Percentiles rank a stretch among this genome's conserved stretches.
These are phyloP conservation scores for Vitis hybrid DNA, from an alignment of 177 flowering plant genomes.

Conservation along the genomic window DNA sequence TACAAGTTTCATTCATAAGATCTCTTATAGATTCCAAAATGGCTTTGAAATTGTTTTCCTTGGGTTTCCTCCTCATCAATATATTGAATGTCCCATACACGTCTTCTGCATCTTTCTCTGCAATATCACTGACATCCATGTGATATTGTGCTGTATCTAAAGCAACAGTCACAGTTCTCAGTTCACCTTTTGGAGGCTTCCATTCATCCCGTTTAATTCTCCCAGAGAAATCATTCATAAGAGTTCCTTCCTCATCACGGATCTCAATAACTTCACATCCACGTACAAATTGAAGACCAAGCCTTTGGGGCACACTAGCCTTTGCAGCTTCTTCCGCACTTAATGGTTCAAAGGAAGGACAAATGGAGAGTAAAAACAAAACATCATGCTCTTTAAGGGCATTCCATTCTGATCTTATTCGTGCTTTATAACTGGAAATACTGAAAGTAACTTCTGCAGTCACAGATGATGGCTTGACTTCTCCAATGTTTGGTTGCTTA, in stretches of 20 bases:
- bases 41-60: conserved; percentile 98
- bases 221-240: conserved; percentile 99
- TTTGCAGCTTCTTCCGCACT: conserved; percentile 83
- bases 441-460: conserved; percentile 85
- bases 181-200: conserved; percentile 99
- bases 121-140: conserved; percentile 89
- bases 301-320: conserved; percentile 86
- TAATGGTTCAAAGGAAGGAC: conserved; percentile 92
- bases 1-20: conserved; percentile 98
- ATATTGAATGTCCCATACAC: conserved; percentile 88
- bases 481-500: conserved; percentile 97
- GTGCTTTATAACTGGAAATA: conserved; percentile 83
- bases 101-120: conserved; percentile 89
- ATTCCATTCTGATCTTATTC: conserved; percentile 93
- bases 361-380: conserved; percentile 80
- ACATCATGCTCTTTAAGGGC: conserved; percentile 98
- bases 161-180: conserved; percentile 91
- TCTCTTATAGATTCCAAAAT: conserved; percentile 96
- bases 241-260: conserved; percentile 92
- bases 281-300: conserved; percentile 94
- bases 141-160: conserved; percentile 97
- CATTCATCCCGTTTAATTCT: conserved; percentile 93
- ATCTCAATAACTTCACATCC: conserved; percentile 98
- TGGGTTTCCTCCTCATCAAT: conserved; percentile 96
- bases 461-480: conserved; percentile 91